Conservation (phyloP, 2,329 filamentous ascomycete genomes). For the Trichoderma hamatum region DNA sequence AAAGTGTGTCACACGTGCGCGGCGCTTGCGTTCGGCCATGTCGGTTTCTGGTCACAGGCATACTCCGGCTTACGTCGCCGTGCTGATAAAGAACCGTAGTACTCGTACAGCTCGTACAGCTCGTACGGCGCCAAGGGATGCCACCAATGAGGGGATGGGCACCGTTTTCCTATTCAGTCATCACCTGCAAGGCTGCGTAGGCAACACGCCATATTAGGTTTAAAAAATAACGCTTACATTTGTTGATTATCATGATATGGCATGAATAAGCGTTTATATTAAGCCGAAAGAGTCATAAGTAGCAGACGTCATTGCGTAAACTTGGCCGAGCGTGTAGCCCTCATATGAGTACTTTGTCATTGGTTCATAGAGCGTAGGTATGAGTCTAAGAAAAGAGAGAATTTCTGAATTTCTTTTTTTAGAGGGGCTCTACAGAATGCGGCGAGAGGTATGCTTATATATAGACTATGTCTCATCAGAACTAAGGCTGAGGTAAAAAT, state of each 20-base stretch:
- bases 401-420: background rate
- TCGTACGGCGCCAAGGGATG: too few species aligned
- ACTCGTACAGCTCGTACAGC: background rate
- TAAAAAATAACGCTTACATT: background rate
- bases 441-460: background rate
- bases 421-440: background rate
- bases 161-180: background rate
- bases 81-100: background rate
- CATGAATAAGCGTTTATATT: background rate
- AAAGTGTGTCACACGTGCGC: conserved; percentile 1
- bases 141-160: background rate
- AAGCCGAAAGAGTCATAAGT: background rate
- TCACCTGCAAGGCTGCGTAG: background rate
- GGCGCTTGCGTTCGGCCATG: background rate
- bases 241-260: background rate
- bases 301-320: background rate
- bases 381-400: background rate
- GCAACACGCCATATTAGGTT: background rate
- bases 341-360: background rate
- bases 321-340: background rate
- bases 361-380: background rate
- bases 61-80: background rate
- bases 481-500: background rate
- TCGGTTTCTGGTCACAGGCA: background rate
- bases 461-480: background rate